Conservation (phyloP, 1,284 basidiomycete genomes). For the Fomitopsis pinicola region DNA sequence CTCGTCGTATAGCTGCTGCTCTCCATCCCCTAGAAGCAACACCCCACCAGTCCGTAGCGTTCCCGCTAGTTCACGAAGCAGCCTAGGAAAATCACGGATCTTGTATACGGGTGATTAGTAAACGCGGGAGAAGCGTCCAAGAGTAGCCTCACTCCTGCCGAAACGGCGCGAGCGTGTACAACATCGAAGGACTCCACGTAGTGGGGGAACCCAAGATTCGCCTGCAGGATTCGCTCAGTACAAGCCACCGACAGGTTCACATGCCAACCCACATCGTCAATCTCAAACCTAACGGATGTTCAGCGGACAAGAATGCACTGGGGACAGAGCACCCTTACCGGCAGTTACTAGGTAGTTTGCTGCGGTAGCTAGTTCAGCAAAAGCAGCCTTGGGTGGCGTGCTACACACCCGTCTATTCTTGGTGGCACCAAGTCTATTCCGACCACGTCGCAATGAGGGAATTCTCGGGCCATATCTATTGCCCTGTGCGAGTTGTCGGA, state of each 20-base stretch:
- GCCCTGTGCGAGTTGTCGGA: constrained; percentile 20
- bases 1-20: constrained; percentile 33
- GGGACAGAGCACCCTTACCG: constrained; percentile 19
- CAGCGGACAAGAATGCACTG: background rate
- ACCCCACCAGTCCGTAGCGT: constrained; percentile 30
- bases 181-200: constrained; percentile 28
- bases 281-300: constrained; percentile 25
- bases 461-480: constrained; percentile 31
- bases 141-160: constrained; percentile 20
- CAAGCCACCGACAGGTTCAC: background rate
- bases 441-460: constrained; percentile 30
- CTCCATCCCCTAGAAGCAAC: constrained; percentile 29
- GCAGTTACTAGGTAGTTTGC: constrained; percentile 28
- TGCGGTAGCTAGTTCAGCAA: constrained; percentile 3
- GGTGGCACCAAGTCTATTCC: constrained; percentile 31
- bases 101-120: constrained; percentile 6
- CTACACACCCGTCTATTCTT: constrained; percentile 20
- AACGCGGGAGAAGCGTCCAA: background rate
- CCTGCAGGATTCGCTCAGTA: constrained; percentile 15
- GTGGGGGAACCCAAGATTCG: constrained; percentile 31
- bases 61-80: constrained; percentile 26
- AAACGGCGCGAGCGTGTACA: constrained; percentile 28
- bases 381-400: background rate
- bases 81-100: constrained; percentile 29
- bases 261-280: constrained; percentile 26